These are phyloP conservation scores for Cercospora nicotianae DNA, from an alignment of 2,329 filamentous ascomycete genomes.

Conservation along the genomic window DNA sequence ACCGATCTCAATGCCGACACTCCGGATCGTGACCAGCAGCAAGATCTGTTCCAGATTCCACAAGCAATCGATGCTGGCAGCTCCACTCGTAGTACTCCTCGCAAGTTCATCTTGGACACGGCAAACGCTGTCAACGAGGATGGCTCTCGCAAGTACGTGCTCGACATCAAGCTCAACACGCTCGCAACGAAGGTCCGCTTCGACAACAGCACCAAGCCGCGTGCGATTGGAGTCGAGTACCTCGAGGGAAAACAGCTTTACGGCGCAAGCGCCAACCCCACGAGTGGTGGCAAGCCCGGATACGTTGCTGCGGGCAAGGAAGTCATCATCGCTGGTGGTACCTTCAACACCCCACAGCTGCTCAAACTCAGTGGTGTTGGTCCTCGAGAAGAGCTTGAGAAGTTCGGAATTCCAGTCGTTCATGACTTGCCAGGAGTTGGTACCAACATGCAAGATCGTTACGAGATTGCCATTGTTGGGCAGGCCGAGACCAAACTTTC, in stretches of 20 bases:
- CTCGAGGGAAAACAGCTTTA: conserved; percentile 45
- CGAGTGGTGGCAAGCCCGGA: conserved; percentile 42
- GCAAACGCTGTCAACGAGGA: conserved; percentile 52
- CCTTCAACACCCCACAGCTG: conserved; percentile 65
- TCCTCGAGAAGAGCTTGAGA: conserved; percentile 53
- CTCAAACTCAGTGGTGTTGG: conserved; percentile 67
- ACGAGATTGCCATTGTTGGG: conserved; percentile 55
- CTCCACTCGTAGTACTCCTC: conserved; percentile 51
- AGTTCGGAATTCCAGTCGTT: conserved; percentile 56
- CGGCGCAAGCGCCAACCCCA: conserved; percentile 40
- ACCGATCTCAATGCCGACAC: conserved; percentile 48
- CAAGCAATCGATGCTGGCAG: conserved; percentile 36
- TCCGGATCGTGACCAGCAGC: conserved; percentile 47
- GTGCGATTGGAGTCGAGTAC: conserved; percentile 47
- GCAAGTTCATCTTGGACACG: conserved; percentile 56
- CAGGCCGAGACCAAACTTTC: conserved; percentile 43
- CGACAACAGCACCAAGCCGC: conserved; percentile 52
- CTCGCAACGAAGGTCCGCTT: conserved; percentile 67
- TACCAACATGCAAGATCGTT: conserved; percentile 64
- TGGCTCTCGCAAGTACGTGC: conserved; percentile 56
- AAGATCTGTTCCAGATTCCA: conserved; percentile 60
- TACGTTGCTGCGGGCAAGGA: conserved; percentile 47
- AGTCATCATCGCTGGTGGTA: conserved; percentile 53
- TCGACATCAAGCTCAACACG: conserved; percentile 60
- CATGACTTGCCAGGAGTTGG: conserved; percentile 63